These are phyloP conservation scores for Ceratorhiza oryzae-sativae DNA, from an alignment of 1,284 basidiomycete species.

Conservation along the genomic window DNA sequence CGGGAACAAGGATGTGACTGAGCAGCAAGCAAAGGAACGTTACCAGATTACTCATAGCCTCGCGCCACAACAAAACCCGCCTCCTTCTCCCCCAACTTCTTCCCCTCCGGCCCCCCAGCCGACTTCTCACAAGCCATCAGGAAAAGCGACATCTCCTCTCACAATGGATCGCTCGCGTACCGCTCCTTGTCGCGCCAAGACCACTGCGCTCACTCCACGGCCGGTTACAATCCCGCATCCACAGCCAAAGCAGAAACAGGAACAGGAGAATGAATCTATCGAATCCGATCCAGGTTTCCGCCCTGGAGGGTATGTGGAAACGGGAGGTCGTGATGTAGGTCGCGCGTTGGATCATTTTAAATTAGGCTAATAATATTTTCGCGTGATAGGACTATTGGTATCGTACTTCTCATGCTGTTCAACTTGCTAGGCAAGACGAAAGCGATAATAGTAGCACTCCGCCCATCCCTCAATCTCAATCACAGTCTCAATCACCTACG, in stretches of 20 bases:
- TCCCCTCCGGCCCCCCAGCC: slow-evolving; percentile 7
- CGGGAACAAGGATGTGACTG: slow-evolving; percentile 24
- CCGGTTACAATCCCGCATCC: neutral
- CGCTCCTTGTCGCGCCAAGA: neutral
- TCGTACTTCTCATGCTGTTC: slow-evolving; percentile 3
- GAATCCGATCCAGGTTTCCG: neutral
- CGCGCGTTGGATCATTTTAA: neutral
- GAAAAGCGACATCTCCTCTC: neutral
- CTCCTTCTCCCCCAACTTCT: slow-evolving; percentile 27
- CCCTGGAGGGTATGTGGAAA: neutral
- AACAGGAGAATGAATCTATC: neutral
- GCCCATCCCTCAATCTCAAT: neutral
- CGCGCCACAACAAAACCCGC: slow-evolving; percentile 21
- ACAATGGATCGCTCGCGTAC: slow-evolving; percentile 5
- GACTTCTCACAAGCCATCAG: neutral
- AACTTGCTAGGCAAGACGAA: neutral
- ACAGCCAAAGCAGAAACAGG: neutral
- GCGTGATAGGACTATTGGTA: slow-evolving; percentile 24
- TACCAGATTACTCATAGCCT: slow-evolving; percentile 31
- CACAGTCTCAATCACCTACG: slow-evolving; percentile 20
- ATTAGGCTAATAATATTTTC: neutral
- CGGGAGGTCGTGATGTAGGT: slow-evolving; percentile 12
- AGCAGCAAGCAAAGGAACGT: slow-evolving; percentile 31
- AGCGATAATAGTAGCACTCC: slow-evolving; percentile 20
- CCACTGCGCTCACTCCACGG: slow-evolving; percentile 9